Conservation (phyloP, 2,329 filamentous ascomycete species). For the Talaromyces marneffei region DNA sequence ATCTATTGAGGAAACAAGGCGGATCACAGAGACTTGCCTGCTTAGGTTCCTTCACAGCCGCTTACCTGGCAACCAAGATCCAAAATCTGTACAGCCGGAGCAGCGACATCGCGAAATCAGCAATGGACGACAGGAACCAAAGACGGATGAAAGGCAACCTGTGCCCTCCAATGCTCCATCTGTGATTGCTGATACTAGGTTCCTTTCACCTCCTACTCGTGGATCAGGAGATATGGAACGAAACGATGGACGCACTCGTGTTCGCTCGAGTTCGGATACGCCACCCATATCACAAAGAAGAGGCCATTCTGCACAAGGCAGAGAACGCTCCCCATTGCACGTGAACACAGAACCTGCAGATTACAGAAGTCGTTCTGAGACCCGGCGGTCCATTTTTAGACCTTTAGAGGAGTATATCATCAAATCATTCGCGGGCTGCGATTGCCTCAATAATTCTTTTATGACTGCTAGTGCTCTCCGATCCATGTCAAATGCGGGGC, state of each 20-base stretch:
- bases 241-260: slow-evolving; percentile 18
- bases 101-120: background rate
- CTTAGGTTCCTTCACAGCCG: slow-evolving; percentile 45
- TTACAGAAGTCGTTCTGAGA: slow-evolving; percentile 33
- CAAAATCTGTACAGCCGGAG: background rate
- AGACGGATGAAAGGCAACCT: background rate
- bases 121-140: background rate
- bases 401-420: slow-evolving; percentile 72
- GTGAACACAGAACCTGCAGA: slow-evolving; percentile 11
- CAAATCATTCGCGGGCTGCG: slow-evolving; percentile 60
- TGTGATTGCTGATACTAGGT: background rate
- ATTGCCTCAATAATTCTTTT: slow-evolving; percentile 74
- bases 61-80: slow-evolving; percentile 23
- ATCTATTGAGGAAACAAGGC: slow-evolving; percentile 55
- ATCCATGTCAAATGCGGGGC: slow-evolving; percentile 20
- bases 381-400: slow-evolving; percentile 58
- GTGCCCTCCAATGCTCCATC: background rate
- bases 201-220: slow-evolving; percentile 6
- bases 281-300: slow-evolving; percentile 19
- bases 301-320: slow-evolving; percentile 19
- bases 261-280: slow-evolving; percentile 28
- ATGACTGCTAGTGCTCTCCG: slow-evolving; percentile 45
- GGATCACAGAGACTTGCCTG: slow-evolving; percentile 53
- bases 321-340: slow-evolving; percentile 18
- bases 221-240: slow-evolving; percentile 15